Base-by-base conservation (phyloP, 805 yeast species). In the Clavispora carvajalis region DNA sequence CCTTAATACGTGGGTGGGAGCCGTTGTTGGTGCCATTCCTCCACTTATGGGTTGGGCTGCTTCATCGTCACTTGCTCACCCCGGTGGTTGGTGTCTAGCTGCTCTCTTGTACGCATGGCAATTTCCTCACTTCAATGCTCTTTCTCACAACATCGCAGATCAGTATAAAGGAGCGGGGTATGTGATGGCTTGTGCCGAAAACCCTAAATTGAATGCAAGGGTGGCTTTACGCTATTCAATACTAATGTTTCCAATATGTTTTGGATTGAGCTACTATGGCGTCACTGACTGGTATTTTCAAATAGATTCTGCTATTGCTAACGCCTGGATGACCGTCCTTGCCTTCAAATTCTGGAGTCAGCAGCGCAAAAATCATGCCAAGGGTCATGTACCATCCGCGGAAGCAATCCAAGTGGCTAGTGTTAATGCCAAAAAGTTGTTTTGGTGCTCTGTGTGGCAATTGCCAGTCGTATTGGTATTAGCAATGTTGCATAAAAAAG, bases 21-120 rank as follows among this genome's bases (percentile, higher is more conserved):
- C 99, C 0, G 60, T 93, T n/a, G 99, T 93, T 4, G 99, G 99
- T 4, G 99, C 97, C 0, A 85, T 93, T 35, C 99, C 99, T 0
- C 99, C 99, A 16, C 72, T 93, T 37, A 93, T 93, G 99, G 99
- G 99, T 2, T 93, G 99, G 99, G 96, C 96, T 2, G 72, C 73
- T 1, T 85, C 96, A 10, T 79, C 87, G 3, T 77, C 89, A 1
- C 63, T 90, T 26, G 50, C 74, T 3, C 86, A 88, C 47, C 96
- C 98, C 0, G 97, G 93, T 7, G 95, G 95, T 3, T 91, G 98
- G 98, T 80, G 90, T 56, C 67, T 93, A 18, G 97, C 97, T 1
- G 87, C 84, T 0, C 65, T 93, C 38, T 66, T 93, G 29, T 93
- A 85, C 57, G 96, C 97, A 6, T 93, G 99, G 99, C 99, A 93